These are phyloP conservation scores for Clarireedia paspali DNA, from an alignment of 2,329 filamentous ascomycete genomes.

Conservation along the genomic window DNA sequence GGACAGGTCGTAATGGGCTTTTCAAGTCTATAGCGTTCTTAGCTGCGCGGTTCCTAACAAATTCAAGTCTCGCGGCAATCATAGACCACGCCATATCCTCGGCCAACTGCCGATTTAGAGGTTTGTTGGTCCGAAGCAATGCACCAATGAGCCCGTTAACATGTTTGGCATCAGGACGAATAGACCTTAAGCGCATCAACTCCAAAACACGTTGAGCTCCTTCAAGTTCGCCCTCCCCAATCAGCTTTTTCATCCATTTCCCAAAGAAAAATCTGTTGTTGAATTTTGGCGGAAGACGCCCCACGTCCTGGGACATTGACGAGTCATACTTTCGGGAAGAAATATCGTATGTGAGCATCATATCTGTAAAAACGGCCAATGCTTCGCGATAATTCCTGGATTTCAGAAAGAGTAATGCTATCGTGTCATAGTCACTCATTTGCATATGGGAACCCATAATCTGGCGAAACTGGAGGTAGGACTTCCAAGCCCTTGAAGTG, in stretches of 20 bases:
- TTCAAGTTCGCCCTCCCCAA: slow-evolving; percentile 62
- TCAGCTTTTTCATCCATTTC: slow-evolving; percentile 81
- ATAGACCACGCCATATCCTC: slow-evolving; percentile 68
- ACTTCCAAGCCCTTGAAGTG: slow-evolving; percentile 53
- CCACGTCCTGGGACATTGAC: not conserved
- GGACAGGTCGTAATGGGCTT: slow-evolving; percentile 13
- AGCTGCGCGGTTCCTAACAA: slow-evolving; percentile 44
- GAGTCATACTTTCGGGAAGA: slow-evolving; percentile 19
- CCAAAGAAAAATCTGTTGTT: slow-evolving; percentile 77
- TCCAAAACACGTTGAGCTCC: slow-evolving; percentile 66
- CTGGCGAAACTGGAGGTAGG: slow-evolving; percentile 58
- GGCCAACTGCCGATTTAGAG: slow-evolving; percentile 48
- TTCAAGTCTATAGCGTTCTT: not conserved
- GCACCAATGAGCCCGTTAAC: slow-evolving; percentile 77
- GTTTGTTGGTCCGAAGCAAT: slow-evolving; percentile 59
- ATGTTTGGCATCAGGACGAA: slow-evolving; percentile 64
- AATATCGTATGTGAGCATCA: slow-evolving; percentile 51
- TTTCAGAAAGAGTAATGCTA: slow-evolving; percentile 64
- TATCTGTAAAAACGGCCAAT: slow-evolving; percentile 74
- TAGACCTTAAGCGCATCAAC: slow-evolving; percentile 63
- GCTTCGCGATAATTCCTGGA: slow-evolving; percentile 58
- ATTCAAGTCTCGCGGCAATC: slow-evolving; percentile 60
- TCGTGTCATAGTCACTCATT: slow-evolving; percentile 68
- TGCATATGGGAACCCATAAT: slow-evolving; percentile 53
- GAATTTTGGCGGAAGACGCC: slow-evolving; percentile 39